Evolutionary conservation across 306 rosid genomes (phyloP).

Genomic region (Quercus glauca): DNA sequence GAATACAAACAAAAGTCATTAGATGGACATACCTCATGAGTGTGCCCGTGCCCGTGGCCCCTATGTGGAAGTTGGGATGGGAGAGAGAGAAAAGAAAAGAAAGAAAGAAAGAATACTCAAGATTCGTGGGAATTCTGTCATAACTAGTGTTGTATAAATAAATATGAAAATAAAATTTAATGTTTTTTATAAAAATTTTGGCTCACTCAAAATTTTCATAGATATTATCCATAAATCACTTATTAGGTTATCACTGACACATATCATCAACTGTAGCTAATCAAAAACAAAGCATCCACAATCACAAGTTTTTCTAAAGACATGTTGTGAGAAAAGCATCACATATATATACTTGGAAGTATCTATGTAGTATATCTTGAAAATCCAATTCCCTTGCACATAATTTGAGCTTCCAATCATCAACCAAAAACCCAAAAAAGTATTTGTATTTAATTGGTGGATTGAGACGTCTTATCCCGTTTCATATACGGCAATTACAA

Average conservation of each 20-base stretch:
- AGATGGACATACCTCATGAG: slow-evolving; percentile 31
- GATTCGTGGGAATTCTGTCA: not conserved
- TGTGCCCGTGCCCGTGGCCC: slow-evolving; percentile 41
- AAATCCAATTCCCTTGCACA: too few species aligned
- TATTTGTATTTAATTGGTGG: too few species aligned
- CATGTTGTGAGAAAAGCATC: too few species aligned
- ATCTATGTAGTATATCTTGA: too few species aligned
- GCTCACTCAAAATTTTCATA: not conserved
- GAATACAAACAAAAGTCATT: slow-evolving; percentile 57
- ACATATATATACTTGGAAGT: too few species aligned
- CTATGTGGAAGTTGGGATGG: slow-evolving; percentile 25
- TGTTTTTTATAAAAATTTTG: not conserved
- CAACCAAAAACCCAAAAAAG: too few species aligned
- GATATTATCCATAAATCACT: not conserved
- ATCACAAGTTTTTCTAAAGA: too few species aligned
- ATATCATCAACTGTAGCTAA: not conserved
- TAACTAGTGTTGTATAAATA: not conserved
- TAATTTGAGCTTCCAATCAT: too few species aligned
- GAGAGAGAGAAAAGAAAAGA: not conserved
- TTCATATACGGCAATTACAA: too few species aligned
- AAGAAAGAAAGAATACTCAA: not conserved
- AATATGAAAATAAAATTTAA: not conserved
- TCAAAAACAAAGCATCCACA: too few species aligned
- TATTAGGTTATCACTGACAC: not conserved
- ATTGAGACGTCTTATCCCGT: too few species aligned